These are phyloP conservation scores for Mycena kentingensis DNA, from an alignment of 768 basidiomycete genomes.

Conservation along the genomic window DNA sequence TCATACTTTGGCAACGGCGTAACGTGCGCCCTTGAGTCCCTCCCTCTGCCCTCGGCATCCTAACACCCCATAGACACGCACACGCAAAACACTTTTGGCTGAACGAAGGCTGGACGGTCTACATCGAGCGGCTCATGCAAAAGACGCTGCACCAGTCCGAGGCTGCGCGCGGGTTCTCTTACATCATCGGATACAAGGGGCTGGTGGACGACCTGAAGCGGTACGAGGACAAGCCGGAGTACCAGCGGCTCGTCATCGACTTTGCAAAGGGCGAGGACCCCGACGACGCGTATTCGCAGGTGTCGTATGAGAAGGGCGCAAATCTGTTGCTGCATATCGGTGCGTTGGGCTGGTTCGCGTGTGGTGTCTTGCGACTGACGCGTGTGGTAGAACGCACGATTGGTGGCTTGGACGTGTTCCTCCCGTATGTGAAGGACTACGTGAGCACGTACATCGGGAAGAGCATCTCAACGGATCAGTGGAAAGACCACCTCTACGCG, in stretches of 20 bases:
- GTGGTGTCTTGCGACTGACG: not conserved
- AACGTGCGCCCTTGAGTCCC: slow-evolving; percentile 46
- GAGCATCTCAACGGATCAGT: slow-evolving; percentile 81
- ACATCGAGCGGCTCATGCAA: slow-evolving; percentile 82
- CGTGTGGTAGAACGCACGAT: slow-evolving; percentile 59
- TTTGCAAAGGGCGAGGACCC: slow-evolving; percentile 76
- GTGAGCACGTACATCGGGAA: slow-evolving; percentile 78
- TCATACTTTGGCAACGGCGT: slow-evolving; percentile 74
- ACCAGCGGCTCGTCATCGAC: slow-evolving; percentile 77
- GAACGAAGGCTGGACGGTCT: slow-evolving; percentile 94
- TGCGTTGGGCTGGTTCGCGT: slow-evolving; percentile 30
- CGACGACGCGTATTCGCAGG: slow-evolving; percentile 70
- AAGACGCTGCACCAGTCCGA: slow-evolving; percentile 64
- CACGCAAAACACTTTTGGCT: slow-evolving; percentile 84
- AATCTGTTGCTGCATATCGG: slow-evolving; percentile 87
- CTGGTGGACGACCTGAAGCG: slow-evolving; percentile 70
- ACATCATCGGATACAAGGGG: slow-evolving; percentile 70
- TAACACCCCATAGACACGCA: slow-evolving; percentile 68
- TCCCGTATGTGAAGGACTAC: slow-evolving; percentile 84
- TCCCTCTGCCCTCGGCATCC: not conserved
- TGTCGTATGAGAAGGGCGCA: slow-evolving; percentile 90
- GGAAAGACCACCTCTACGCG: slow-evolving; percentile 76
- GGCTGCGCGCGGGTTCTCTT: slow-evolving; percentile 78
- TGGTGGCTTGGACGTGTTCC: slow-evolving; percentile 81
- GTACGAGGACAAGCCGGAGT: slow-evolving; percentile 64